Evolutionary conservation across 257 asterid species (phyloP).

Genomic region (Solanum sparsipilum): DNA sequence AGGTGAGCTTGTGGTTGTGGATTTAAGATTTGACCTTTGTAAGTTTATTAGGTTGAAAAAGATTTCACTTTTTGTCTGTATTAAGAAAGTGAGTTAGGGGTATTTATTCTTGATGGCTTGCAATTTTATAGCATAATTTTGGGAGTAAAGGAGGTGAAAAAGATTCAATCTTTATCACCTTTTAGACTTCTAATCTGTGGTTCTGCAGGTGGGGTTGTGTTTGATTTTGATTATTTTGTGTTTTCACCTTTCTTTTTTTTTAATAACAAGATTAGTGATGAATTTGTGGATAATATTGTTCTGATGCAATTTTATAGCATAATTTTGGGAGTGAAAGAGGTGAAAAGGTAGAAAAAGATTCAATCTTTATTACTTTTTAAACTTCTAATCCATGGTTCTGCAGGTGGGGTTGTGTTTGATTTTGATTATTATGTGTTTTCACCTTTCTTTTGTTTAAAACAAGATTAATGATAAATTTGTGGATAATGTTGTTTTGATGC

Average conservation of each 20-base stretch:
- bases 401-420: not conserved
- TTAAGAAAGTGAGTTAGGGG: not conserved
- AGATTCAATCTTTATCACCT: not conserved
- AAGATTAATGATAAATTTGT: not conserved
- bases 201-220: not conserved
- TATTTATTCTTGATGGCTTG: not conserved
- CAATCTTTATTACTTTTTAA: not conserved
- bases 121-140: not conserved
- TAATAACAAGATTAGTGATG: not conserved
- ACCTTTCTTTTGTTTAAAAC: not conserved
- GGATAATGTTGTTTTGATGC: not conserved
- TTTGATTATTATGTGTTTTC: not conserved
- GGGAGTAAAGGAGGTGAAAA: not conserved
- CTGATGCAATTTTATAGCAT: not conserved
- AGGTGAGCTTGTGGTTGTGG: not conserved
- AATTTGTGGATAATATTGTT: not conserved
- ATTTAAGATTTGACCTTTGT: conserved; percentile 14
- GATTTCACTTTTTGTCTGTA: conserved; percentile 1
- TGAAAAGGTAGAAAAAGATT: not conserved
- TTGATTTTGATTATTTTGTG: not conserved
- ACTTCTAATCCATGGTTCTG: not conserved
- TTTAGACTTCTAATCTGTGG: not conserved
- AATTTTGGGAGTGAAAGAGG: not conserved
- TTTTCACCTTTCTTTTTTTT: not conserved
- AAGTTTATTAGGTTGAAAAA: conserved; percentile 4